phyloP scores from a whole-genome alignment of 2,329 filamentous ascomycete genomes.

The Fusarium oxysporum region DNA sequence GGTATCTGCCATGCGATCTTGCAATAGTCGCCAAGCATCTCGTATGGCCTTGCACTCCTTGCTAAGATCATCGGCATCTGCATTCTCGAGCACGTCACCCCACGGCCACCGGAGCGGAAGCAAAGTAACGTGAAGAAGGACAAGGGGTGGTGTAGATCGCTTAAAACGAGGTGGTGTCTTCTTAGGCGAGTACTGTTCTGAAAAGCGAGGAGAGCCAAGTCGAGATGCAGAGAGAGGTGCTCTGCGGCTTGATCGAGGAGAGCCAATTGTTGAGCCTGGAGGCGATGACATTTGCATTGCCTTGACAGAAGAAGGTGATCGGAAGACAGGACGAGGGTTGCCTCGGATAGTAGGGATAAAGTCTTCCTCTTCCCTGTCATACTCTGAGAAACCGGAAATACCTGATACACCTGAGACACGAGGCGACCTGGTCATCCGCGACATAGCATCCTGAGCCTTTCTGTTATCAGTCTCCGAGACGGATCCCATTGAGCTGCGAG shows the following conservation, averaged over 20 bases:
- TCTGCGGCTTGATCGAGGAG: constrained; percentile 66
- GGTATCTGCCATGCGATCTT: constrained; percentile 78
- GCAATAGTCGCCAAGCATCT: constrained; percentile 74
- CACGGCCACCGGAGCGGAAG: constrained; percentile 77
- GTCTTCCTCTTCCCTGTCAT: constrained; percentile 57
- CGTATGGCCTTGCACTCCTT: constrained; percentile 63
- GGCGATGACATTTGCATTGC: constrained; percentile 80
- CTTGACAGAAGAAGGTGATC: constrained; percentile 75
- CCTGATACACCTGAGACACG: constrained; percentile 65
- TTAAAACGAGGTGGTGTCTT: constrained; percentile 70
- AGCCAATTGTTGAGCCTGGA: constrained; percentile 66
- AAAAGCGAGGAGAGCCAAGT: constrained; percentile 65
- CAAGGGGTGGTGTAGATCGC: constrained; percentile 71
- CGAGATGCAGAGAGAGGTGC: constrained; percentile 63
- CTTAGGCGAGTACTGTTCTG: constrained; percentile 67
- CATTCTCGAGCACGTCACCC: constrained; percentile 65
- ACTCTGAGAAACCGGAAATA: constrained; percentile 65
- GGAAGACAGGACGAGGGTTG: constrained; percentile 72
- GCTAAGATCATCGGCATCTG: constrained; percentile 55
- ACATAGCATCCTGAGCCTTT: constrained; percentile 49
- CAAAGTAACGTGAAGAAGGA: constrained; percentile 81
- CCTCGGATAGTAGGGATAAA: constrained; percentile 68
- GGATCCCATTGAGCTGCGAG: constrained; percentile 67
- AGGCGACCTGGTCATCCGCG: constrained; percentile 51
- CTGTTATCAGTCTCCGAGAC: constrained; percentile 53